phyloP scores from a whole-genome alignment of 306 rosid species.

The Pyrus bretschneideri region DNA sequence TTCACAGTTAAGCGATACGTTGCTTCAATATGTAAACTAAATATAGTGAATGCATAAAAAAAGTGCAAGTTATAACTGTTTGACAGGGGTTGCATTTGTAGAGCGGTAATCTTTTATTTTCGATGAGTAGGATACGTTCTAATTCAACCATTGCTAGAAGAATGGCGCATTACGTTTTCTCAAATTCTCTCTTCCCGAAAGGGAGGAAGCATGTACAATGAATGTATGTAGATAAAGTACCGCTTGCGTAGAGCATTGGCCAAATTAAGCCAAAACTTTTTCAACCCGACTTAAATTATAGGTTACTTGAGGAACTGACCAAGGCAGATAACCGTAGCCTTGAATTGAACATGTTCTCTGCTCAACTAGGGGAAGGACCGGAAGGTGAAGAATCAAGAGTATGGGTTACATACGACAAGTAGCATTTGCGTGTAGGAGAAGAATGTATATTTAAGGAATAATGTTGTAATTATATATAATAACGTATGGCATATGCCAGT shows the following conservation, averaged over 20 bases:
- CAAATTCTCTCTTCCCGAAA: neutral
- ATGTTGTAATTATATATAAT: too few relatives aligned
- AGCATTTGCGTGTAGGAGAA: constrained; percentile 4
- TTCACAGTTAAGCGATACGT: too few relatives aligned
- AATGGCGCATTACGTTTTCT: too few relatives aligned
- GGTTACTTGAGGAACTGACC: neutral
- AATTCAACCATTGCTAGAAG: neutral
- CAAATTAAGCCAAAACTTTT: neutral
- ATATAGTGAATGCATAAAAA: too few relatives aligned
- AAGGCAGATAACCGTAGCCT: neutral
- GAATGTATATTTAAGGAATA: too few relatives aligned
- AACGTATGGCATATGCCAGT: neutral
- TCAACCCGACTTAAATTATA: neutral
- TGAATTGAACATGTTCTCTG: neutral
- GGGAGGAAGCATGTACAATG: neutral
- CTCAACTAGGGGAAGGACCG: neutral
- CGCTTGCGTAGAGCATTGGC: neutral
- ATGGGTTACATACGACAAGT: neutral
- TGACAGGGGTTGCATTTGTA: too few relatives aligned
- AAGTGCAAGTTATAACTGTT: too few relatives aligned
- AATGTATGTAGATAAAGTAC: neutral
- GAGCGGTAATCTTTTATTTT: too few relatives aligned
- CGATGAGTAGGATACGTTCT: too few relatives aligned
- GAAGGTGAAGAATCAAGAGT: neutral
- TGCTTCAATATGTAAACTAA: too few relatives aligned